A percentile compares a stretch with the other conserved stretches of the same genome.
phyloP scores from a whole-genome alignment of 345 rosid genomes.

The Mercurialis annua region DNA sequence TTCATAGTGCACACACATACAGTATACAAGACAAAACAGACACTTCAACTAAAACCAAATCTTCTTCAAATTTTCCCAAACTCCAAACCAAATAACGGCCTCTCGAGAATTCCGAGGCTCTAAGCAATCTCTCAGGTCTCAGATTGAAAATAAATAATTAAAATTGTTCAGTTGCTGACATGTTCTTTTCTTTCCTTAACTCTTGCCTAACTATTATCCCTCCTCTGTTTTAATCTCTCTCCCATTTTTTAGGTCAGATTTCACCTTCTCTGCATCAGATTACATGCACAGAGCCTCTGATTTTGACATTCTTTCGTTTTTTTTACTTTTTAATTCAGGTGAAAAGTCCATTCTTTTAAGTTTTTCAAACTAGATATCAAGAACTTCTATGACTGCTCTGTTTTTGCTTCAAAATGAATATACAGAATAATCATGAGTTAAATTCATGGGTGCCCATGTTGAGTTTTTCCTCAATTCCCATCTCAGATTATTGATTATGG shows the following conservation, averaged over 20 bases:
- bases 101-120: constrained; percentile 49
- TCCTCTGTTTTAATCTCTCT: constrained; percentile 9
- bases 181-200: constrained; percentile 53
- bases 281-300: constrained; percentile 19
- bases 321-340: constrained; percentile 37
- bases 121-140: constrained; percentile 53
- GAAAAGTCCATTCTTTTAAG: constrained; percentile 45
- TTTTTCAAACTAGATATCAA: constrained; percentile 46
- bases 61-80: constrained; percentile 17
- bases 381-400: constrained; percentile 30
- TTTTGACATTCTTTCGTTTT: constrained; percentile 22
- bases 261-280: constrained; percentile 38
- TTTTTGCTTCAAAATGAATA: constrained; percentile 45
- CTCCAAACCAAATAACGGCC: constrained; percentile 38
- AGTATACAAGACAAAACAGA: constrained; percentile 19
- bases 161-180: constrained; percentile 53
- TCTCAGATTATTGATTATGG: constrained; percentile 35
- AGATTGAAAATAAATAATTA: constrained; percentile 10
- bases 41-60: constrained; percentile 31
- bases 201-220: constrained; percentile 12
- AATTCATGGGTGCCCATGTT: constrained; percentile 29
- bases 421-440: constrained; percentile 33
- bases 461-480: constrained; percentile 20
- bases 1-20: not conserved
- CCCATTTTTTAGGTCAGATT: constrained; percentile 49